Conservation (phyloP, 2,329 filamentous ascomycete genomes). For the Bipolaris victoriae region DNA sequence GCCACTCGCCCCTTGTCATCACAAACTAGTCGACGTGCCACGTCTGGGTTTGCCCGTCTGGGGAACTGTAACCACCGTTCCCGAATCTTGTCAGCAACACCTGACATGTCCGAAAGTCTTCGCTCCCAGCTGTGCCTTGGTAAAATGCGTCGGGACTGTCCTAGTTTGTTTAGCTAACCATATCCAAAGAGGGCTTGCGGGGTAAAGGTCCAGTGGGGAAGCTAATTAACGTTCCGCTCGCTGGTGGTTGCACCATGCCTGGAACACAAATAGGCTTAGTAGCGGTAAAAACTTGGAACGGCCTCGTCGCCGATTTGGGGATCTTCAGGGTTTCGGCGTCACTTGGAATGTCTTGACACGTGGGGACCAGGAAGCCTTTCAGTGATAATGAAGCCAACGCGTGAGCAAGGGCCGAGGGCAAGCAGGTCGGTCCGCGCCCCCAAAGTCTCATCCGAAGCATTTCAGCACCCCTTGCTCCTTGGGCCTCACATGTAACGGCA, state of each 20-base stretch:
- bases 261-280: constrained; percentile 4
- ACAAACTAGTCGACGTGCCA: neutral
- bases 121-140: constrained; percentile 11
- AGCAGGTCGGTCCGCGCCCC: neutral
- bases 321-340: constrained; percentile 8
- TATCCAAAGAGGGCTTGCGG: constrained; percentile 2
- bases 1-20: neutral
- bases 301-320: neutral
- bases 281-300: constrained; percentile 3
- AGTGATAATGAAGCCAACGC: neutral
- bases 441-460: neutral
- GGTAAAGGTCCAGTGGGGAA: constrained; percentile 14
- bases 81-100: constrained; percentile 6
- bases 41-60: constrained; percentile 13
- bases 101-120: constrained; percentile 10
- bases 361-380: constrained; percentile 2
- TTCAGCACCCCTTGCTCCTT: neutral
- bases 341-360: constrained; percentile 7
- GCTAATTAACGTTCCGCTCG: constrained; percentile 16
- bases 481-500: neutral
- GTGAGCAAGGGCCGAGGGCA: neutral
- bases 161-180: constrained; percentile 12
- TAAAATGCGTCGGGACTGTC: constrained; percentile 8
- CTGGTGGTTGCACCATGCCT: neutral
- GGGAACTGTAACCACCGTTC: constrained; percentile 14